Evolutionary conservation across 179 eudicot species (phyloP).

Genomic region (Beta macrorhiza): DNA sequence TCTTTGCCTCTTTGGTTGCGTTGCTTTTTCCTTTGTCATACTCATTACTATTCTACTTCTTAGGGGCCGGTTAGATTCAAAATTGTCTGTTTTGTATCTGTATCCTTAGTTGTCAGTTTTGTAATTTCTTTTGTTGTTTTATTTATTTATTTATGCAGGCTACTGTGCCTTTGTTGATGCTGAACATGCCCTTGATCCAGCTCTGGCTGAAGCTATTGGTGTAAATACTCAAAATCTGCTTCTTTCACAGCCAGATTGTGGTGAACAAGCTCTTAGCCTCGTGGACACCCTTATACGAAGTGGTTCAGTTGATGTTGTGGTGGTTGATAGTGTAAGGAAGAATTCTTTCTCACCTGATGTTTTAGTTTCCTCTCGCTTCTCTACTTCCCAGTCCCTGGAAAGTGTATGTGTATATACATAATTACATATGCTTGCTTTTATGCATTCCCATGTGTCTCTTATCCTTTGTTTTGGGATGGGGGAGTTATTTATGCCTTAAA

Average conservation of each 20-base stretch:
- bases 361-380: slow-evolving; percentile 10
- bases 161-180: slow-evolving; percentile 95
- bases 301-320: slow-evolving; percentile 96
- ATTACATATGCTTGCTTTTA: background rate
- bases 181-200: slow-evolving; percentile 96
- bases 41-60: slow-evolving; percentile 36
- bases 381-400: background rate
- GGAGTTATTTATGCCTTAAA: background rate
- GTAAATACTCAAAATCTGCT: slow-evolving; percentile 84
- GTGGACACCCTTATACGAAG: slow-evolving; percentile 94
- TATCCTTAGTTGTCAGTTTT: background rate
- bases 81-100: background rate
- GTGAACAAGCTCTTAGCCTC: slow-evolving; percentile 97
- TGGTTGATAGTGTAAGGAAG: slow-evolving; percentile 84
- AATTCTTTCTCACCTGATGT: background rate
- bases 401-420: background rate
- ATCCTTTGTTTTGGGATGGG: background rate
- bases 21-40: slow-evolving; percentile 26
- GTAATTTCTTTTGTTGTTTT: background rate
- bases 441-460: background rate
- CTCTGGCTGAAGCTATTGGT: slow-evolving; percentile 85
- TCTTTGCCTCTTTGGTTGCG: background rate
- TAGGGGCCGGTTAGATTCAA: background rate
- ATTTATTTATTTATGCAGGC: slow-evolving; percentile 41
- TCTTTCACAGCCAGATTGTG: slow-evolving; percentile 95